These are phyloP conservation scores for Candida arabinofermentans DNA, from an alignment of 805 yeast species.

Conservation along the genomic window DNA sequence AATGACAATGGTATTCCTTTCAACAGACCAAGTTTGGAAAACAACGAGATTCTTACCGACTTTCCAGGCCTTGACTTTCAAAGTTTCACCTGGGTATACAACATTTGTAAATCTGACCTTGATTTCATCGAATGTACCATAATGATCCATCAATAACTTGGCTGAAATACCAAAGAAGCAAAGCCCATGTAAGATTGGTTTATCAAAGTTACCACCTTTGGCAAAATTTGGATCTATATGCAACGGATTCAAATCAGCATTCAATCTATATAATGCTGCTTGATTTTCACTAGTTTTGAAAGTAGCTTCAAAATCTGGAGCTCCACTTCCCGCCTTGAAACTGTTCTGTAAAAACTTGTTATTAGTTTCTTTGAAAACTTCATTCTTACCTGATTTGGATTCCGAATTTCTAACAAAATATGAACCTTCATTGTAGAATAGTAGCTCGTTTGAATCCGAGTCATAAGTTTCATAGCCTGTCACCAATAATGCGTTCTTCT, in stretches of 20 bases:
- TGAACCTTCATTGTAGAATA: slow-evolving; percentile 81
- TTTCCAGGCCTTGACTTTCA: slow-evolving; percentile 82
- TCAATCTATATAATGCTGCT: slow-evolving; percentile 86
- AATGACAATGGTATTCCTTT: slow-evolving; percentile 73
- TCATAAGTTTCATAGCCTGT: slow-evolving; percentile 72
- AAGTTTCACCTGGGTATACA: slow-evolving; percentile 92
- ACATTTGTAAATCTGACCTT: slow-evolving; percentile 88
- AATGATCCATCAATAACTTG: slow-evolving; percentile 72
- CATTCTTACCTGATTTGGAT: slow-evolving; percentile 50
- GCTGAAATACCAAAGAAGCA: slow-evolving; percentile 81
- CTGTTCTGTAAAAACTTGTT: slow-evolving; percentile 57
- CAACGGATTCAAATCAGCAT: slow-evolving; percentile 93
- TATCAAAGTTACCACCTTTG: slow-evolving; percentile 75
- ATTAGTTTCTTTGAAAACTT: slow-evolving; percentile 40
- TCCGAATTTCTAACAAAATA: slow-evolving; percentile 76
- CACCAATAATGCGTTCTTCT: slow-evolving; percentile 71
- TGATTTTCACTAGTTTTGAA: slow-evolving; percentile 62
- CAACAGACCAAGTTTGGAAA: slow-evolving; percentile 80
- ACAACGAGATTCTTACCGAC: slow-evolving; percentile 57
- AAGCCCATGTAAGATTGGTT: slow-evolving; percentile 91
- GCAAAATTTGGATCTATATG: slow-evolving; percentile 94
- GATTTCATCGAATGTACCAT: slow-evolving; percentile 76
- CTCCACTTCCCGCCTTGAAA: slow-evolving; percentile 47
- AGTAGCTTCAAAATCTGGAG: slow-evolving; percentile 63
- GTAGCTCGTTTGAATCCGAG: slow-evolving; percentile 57